Percentiles rank a stretch among this genome's conserved stretches.
Conservation (phyloP, 225 moss, liverwort and hornwort species). For the Marchantia polymorpha region DNA sequence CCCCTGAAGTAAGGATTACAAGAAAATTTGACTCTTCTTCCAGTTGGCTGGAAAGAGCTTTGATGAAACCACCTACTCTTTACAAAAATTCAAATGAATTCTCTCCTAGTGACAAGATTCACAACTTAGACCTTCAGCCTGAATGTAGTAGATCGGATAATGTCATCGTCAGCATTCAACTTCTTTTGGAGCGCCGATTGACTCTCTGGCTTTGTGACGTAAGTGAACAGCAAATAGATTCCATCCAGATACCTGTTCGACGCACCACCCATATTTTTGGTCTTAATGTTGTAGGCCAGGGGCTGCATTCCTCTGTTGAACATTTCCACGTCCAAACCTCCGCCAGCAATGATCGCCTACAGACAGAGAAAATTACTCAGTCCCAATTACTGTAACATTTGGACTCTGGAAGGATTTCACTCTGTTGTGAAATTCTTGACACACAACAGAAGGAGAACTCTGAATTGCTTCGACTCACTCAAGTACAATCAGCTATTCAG, state of each 20-base stretch:
- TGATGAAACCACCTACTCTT: conserved; percentile 10
- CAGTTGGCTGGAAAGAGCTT: conserved; percentile 2
- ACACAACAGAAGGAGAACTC: too few species aligned
- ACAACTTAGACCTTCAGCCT: conserved; percentile 70
- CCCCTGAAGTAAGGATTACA: conserved; percentile 4
- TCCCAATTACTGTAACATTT: too few species aligned
- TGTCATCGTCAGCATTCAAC: conserved; percentile 87
- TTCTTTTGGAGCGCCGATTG: conserved; percentile 75
- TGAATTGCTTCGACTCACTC: too few species aligned
- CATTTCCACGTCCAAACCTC: conserved; percentile 98
- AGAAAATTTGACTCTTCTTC: conserved; percentile 3
- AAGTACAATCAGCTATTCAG: too few species aligned
- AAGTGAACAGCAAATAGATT: conserved; percentile 89
- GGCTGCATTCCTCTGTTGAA: conserved; percentile 99
- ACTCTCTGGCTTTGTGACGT: conserved; percentile 91
- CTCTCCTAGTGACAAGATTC: not conserved
- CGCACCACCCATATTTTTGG: conserved; percentile 89
- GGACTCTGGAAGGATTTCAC: too few species aligned
- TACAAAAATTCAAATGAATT: conserved; percentile 6
- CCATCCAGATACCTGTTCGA: conserved; percentile 95
- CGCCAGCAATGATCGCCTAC: conserved; percentile 93
- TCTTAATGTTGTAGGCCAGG: conserved; percentile 89
- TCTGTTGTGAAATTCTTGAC: too few species aligned
- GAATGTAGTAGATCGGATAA: conserved; percentile 91
- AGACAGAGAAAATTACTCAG: not conserved